Evolutionary conservation across 2,329 filamentous ascomycete species (phyloP).

Genomic region (Aspergillus ochraceus): DNA sequence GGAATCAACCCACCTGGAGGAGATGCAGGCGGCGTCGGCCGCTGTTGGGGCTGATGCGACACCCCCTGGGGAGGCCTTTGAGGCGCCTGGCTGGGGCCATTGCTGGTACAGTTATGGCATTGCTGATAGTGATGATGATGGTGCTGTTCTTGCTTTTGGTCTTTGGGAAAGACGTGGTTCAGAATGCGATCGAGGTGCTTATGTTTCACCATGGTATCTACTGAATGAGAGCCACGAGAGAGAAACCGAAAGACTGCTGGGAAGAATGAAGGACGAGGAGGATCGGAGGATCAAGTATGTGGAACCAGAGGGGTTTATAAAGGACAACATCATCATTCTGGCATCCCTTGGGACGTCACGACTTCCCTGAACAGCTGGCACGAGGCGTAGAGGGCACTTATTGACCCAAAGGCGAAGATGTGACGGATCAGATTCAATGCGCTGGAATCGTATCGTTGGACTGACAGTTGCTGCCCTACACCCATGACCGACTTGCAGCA

Average conservation of each 20-base stretch:
- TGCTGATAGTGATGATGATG: slow-evolving; percentile 3
- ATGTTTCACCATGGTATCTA: slow-evolving; percentile 15
- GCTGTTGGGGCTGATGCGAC: not conserved
- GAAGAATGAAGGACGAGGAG: not conserved
- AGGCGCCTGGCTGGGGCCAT: not conserved
- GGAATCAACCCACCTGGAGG: not conserved
- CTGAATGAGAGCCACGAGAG: slow-evolving; percentile 5
- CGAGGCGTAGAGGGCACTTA: not conserved
- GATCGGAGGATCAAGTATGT: not conserved
- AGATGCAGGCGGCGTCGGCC: not conserved
- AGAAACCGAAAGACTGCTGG: not conserved
- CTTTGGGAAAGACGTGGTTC: slow-evolving; percentile 17
- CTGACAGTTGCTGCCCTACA: not conserved
- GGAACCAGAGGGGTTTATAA: not conserved
- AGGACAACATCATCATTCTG: not conserved
- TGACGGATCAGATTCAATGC: not conserved
- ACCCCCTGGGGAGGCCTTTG: not conserved
- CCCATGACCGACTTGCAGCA: not conserved
- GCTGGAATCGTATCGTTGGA: not conserved
- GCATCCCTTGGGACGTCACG: not conserved
- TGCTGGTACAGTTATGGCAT: slow-evolving; percentile 1
- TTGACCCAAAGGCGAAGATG: not conserved
- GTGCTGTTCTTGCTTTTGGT: slow-evolving; percentile 3
- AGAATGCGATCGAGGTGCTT: slow-evolving; percentile 17
- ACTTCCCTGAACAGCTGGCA: not conserved